These are phyloP conservation scores for Fusarium subtropicale DNA, from an alignment of 2,329 filamentous ascomycete species.

Conservation along the genomic window DNA sequence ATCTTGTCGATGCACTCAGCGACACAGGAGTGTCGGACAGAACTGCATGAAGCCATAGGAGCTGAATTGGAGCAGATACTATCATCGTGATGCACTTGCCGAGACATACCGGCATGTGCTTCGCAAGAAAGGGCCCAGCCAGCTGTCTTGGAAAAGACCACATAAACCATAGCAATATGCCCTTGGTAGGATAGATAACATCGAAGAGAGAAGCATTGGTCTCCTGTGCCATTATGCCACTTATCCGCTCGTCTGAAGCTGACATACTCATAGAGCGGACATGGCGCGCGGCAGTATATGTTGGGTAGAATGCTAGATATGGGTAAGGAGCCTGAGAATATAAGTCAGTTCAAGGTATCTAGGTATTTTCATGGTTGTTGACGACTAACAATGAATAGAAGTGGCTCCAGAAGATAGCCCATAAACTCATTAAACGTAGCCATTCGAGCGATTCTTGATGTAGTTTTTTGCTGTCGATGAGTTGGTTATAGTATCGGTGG, in stretches of 20 bases:
- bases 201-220: neutral
- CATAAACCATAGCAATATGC: neutral
- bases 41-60: slow-evolving; percentile 1
- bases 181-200: neutral
- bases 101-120: accelerated
- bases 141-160: neutral
- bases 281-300: neutral
- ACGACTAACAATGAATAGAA: neutral
- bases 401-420: neutral
- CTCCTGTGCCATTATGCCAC: too few species aligned
- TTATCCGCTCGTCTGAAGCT: accelerated
- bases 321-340: neutral
- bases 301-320: neutral
- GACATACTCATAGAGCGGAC: neutral
- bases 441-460: neutral
- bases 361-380: accelerated
- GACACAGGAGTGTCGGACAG: accelerated
- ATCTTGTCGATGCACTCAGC: neutral
- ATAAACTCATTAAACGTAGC: neutral
- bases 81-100: neutral
- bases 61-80: neutral
- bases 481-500: neutral
- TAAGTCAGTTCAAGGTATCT: neutral
- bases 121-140: neutral
- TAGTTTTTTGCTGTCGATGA: neutral